Percentiles rank a stretch among this genome's conserved stretches.
phyloP scores from a whole-genome alignment of 352 stramenopile genomes.

The Globisporangium nodosum region DNA sequence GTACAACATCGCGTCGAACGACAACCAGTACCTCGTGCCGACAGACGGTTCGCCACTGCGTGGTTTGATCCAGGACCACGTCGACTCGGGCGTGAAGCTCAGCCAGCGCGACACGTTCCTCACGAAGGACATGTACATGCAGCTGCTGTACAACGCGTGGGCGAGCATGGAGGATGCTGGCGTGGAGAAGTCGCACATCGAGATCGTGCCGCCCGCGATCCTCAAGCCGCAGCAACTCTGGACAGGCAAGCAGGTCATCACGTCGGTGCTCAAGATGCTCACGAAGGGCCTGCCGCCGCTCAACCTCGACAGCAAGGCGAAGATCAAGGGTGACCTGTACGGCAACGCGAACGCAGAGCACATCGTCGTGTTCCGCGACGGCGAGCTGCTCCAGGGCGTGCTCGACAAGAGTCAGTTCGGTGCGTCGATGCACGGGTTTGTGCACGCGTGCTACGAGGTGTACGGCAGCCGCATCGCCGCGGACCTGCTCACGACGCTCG shows the following conservation, averaged over 20 bases:
- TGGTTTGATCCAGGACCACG: slow-evolving; percentile 99
- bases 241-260: slow-evolving; percentile 99
- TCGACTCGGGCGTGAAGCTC: slow-evolving; percentile 98
- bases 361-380: slow-evolving; percentile 94
- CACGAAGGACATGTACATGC: slow-evolving; percentile 97
- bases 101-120: slow-evolving; percentile 98
- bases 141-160: slow-evolving; percentile 96
- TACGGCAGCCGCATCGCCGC: slow-evolving; percentile 81
- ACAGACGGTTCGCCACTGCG: slow-evolving; percentile 97
- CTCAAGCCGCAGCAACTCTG: slow-evolving; percentile 96
- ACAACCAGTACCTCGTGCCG: slow-evolving; percentile 97
- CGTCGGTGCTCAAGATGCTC: slow-evolving; percentile 94
- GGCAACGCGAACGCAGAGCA: slow-evolving; percentile 94
- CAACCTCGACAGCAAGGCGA: slow-evolving; percentile 93
- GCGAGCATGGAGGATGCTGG: slow-evolving; percentile 93
- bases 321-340: slow-evolving; percentile 95
- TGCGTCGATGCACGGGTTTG: slow-evolving; percentile 96
- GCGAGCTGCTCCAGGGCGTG: slow-evolving; percentile 95
- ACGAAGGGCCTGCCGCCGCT: slow-evolving; percentile 88
- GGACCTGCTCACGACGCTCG: slow-evolving; percentile 76
- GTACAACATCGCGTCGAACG: slow-evolving; percentile 96
- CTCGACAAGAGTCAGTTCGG: slow-evolving; percentile 99
- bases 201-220: slow-evolving; percentile 96
- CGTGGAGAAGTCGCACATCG: slow-evolving; percentile 86
- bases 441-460: slow-evolving; percentile 95